Percentiles rank a stretch among this genome's conserved stretches.
phyloP scores from a whole-genome alignment of 345 rosid genomes.

The Turnera subulata region DNA sequence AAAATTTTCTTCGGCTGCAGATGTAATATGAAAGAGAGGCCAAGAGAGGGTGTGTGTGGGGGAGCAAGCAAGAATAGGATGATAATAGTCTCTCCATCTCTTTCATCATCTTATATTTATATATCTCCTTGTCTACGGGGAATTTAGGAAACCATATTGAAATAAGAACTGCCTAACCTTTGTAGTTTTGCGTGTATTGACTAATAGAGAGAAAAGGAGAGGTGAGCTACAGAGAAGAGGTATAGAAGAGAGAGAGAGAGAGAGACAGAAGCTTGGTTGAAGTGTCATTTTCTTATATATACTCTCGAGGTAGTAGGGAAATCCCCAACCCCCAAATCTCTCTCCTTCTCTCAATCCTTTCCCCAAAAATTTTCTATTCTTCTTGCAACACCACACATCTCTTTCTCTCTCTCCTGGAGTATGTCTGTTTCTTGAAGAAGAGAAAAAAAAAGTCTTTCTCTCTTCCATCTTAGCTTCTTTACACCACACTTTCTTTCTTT shows the following conservation, averaged over 20 bases:
- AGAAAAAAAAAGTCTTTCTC: conserved; percentile 40
- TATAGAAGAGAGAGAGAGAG: background rate
- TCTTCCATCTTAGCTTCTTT: conserved; percentile 38
- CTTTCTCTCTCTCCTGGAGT: conserved; percentile 39
- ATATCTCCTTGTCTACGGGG: conserved; percentile 13
- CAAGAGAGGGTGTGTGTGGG: background rate
- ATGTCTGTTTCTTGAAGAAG: conserved; percentile 48
- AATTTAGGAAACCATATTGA: background rate
- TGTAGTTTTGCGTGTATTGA: conserved; percentile 8
- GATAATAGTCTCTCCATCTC: background rate
- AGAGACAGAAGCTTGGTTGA: conserved; percentile 19
- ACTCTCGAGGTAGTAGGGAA: conserved; percentile 53
- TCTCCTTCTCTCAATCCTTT: conserved; percentile 13
- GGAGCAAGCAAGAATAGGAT: background rate
- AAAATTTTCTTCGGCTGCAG: too few species aligned
- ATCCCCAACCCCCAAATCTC: conserved; percentile 23
- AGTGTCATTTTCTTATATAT: conserved; percentile 87
- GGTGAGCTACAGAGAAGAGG: background rate
- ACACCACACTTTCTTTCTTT: background rate
- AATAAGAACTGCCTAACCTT: background rate
- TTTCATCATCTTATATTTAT: background rate
- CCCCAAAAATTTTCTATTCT: conserved; percentile 18
- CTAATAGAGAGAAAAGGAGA: conserved; percentile 7
- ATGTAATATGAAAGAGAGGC: background rate
- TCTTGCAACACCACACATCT: conserved; percentile 57